These are phyloP conservation scores for Acanthamoeba healyi DNA, from an alignment of 208 protist species.

Conservation along the genomic window DNA sequence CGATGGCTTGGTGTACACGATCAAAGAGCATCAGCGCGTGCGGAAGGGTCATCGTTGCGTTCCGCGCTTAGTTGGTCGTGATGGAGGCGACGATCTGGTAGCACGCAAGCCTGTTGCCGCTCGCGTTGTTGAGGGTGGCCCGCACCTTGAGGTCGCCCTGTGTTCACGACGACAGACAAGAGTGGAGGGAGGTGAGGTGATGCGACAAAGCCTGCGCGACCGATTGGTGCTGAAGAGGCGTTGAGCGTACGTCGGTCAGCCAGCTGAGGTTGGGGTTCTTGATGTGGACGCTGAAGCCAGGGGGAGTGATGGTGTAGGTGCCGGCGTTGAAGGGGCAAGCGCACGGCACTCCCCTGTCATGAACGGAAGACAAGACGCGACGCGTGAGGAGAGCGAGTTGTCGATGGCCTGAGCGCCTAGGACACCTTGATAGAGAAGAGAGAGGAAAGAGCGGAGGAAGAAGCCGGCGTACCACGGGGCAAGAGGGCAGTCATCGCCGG, in stretches of 20 bases:
- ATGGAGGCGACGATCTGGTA: conserved; percentile 68
- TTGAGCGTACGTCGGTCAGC: conserved; percentile 67
- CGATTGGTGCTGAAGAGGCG: too few relatives aligned
- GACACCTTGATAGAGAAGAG: too few relatives aligned
- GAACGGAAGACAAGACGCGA: too few relatives aligned
- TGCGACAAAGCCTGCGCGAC: not conserved
- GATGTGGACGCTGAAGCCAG: conserved; percentile 36
- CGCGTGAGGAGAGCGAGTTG: too few relatives aligned
- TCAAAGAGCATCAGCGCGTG: not conserved
- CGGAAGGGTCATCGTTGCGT: too few relatives aligned
- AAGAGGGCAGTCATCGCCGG: too few relatives aligned
- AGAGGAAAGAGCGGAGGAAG: too few relatives aligned
- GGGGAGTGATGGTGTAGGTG: conserved; percentile 50
- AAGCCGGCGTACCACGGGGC: too few relatives aligned
- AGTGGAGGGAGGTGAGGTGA: not conserved
- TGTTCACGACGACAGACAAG: not conserved
- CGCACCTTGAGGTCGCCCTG: conserved; percentile 70
- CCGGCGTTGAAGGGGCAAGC: conserved; percentile 71
- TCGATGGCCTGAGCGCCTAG: too few relatives aligned
- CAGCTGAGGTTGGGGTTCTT: conserved; percentile 71
- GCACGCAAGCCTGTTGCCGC: conserved; percentile 52
- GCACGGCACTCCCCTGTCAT: conserved; percentile 66
- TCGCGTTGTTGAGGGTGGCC: conserved; percentile 43
- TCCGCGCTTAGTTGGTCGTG: conserved; percentile 45
- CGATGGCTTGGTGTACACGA: not conserved